These are phyloP conservation scores for Penicillium crustosum DNA, from an alignment of 2,329 filamentous ascomycete genomes.

Conservation along the genomic window DNA sequence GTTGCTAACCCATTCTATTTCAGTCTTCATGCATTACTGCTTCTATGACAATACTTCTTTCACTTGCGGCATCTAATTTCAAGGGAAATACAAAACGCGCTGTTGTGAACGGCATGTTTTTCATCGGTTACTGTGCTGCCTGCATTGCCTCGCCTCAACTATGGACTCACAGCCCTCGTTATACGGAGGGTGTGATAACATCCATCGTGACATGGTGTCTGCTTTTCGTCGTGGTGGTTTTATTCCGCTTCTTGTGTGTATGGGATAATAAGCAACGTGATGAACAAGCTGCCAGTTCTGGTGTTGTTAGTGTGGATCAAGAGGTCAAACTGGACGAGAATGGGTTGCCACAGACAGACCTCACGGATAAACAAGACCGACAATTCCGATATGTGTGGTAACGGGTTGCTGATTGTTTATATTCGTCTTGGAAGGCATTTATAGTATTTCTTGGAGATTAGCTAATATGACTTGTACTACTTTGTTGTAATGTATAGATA, in stretches of 20 bases:
- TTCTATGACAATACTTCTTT: conserved; percentile 46
- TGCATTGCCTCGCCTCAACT: conserved; percentile 52
- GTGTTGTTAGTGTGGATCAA: background rate
- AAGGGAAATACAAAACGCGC: conserved; percentile 55
- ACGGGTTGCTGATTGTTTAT: background rate
- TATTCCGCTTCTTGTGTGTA: conserved; percentile 16
- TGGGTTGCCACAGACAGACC: conserved; percentile 12
- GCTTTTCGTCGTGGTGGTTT: conserved; percentile 14
- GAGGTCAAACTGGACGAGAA: conserved; percentile 16
- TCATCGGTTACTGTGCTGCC: conserved; percentile 52
- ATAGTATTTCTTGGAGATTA: background rate
- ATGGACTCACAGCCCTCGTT: conserved; percentile 47
- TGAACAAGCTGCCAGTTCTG: conserved; percentile 4
- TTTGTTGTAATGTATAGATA: too few relatives aligned
- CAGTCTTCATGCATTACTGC: conserved; percentile 47
- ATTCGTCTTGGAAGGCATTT: background rate
- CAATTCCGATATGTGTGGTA: conserved; percentile 15
- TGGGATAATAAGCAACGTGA: conserved; percentile 17
- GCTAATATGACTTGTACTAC: background rate
- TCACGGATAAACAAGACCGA: conserved; percentile 17
- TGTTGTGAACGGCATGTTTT: conserved; percentile 51
- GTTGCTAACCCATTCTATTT: background rate
- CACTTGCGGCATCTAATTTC: conserved; percentile 50
- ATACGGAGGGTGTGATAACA: conserved; percentile 50
- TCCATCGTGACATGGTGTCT: conserved; percentile 30